Evolutionary conservation across 768 basidiomycete genomes (phyloP), one percentile per base, ranked within the genome.

Genomic region (Pilatotrama ljubarskyi): DNA sequence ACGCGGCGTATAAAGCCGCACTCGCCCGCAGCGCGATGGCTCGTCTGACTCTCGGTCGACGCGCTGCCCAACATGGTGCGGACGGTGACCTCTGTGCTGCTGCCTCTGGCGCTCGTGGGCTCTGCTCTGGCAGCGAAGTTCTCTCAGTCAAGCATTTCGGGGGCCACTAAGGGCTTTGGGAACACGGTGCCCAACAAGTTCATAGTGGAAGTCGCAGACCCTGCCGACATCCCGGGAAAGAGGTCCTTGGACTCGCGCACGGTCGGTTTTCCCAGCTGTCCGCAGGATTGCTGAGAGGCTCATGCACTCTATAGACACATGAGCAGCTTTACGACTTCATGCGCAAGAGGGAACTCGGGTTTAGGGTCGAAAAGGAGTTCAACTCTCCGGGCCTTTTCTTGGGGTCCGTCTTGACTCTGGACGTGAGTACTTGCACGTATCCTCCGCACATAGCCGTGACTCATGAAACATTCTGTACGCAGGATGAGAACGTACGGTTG

Each of bases 401-500:
- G 26, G 87, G 87, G 5, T 86, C 82, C 26, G 76, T 82, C 38
- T 64, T 88, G 50, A 78, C 78, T 18, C 64, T 88, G 36, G 67
- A 71, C 37, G 81, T 80, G 55, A 62, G 76, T 25, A 3, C 3
- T 3, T 7, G 7, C 22, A 18, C 17, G 18, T 20, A 47, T 29
- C 37, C 20, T 18, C 25, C 37, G 44, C 18, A 9, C 54, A 38
- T 42, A 7, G 52, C 43, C 5, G n/a, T 20, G 3, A n/a, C 32
- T 7, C n/a, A 17, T 44, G 26, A 54, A 2, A n/a, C 2, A 5
- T 18, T 2, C 9, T 46, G 14, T 17, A 22, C 25, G 41, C 40
- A 68, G 67, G 47, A 65, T n/a, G 47, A 58, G 18, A 55, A 66
- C 47, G 65, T 65, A 42, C 11, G 63, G 8, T 18, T 15, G 7